phyloP scores from a whole-genome alignment of 2,329 filamentous ascomycete species.

The Colletotrichum tropicale region DNA sequence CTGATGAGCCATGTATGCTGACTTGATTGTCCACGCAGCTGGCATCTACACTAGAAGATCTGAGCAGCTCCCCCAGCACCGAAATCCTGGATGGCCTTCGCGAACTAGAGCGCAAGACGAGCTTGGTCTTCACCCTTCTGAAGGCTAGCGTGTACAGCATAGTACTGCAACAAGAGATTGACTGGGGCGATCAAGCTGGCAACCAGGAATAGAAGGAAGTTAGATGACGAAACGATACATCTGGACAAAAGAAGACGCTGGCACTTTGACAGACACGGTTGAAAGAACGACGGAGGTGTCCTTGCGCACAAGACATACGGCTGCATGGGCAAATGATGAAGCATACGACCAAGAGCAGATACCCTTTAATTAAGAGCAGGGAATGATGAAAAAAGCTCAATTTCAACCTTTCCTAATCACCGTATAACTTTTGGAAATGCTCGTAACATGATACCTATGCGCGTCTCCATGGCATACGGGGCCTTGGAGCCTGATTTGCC shows the following conservation, averaged over 20 bases:
- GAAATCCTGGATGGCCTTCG: conserved; percentile 87
- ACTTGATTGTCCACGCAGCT: conserved; percentile 47
- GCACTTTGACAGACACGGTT: not conserved
- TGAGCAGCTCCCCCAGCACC: conserved; percentile 73
- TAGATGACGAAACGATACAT: not conserved
- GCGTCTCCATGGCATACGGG: not conserved
- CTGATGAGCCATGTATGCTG: not conserved
- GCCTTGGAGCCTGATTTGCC: not conserved
- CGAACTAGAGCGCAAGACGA: conserved; percentile 91
- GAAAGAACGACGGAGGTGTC: not conserved
- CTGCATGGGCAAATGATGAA: not conserved
- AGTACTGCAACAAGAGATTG: conserved; percentile 95
- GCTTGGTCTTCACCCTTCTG: conserved; percentile 90
- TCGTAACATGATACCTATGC: not conserved
- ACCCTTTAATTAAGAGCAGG: not conserved
- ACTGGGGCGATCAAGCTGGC: conserved; percentile 62
- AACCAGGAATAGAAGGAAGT: conserved; percentile 32
- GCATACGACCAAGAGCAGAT: not conserved
- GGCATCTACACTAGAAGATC: conserved; percentile 63
- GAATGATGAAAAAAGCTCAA: not conserved
- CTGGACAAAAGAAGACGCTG: not conserved
- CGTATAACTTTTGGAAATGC: not conserved
- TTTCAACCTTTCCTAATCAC: not conserved
- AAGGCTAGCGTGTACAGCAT: conserved; percentile 99
- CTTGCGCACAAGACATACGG: not conserved